Base-by-base conservation (phyloP, 2,329 filamentous ascomycete genomes). In the Pseudocercospora fijiensis region DNA sequence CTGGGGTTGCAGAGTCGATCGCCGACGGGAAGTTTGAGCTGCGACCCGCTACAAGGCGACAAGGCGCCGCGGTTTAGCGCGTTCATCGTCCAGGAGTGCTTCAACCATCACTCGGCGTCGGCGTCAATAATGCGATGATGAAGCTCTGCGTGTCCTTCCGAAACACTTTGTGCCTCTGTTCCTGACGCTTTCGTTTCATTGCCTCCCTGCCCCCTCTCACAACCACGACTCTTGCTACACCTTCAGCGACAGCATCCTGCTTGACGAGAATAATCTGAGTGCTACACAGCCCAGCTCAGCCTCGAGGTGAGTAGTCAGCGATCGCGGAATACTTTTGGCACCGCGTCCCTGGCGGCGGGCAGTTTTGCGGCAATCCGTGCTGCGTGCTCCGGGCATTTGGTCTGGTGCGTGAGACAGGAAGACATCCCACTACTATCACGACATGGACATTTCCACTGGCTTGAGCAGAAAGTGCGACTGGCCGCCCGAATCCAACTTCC, bases 1-100 rank as follows among this genome's bases (percentile, higher is more conserved):
- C 57, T 64, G 62, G 58, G 62, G 62, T 57, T 58, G 62, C 56
- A 58, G 27, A 47, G 58, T 49, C 41, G 65, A 65, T 60, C 62
- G 59, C 56, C 60, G 62, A 57, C 56, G 59, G 62, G 65, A 65
- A 65, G 62, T 55, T 58, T 58, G 55, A 51, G 62, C 62, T 51
- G 57, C 58, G 47, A 59, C 62, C 62, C 59, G 62, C 57, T 11
- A 28, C 51, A 33, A 20, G 27, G 52, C 53, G 53, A 28, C 51
- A 33, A 20, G 27, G 52, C 53, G 53, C 49, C 49, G 49, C 49
- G 49, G 45, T 56, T 49, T 63, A 55, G 24, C 51, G 49, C 22
- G 59, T 57, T 56, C 43, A 57, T 55, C 60, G 60, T 49, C 45
- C 47, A 61, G 59, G 49, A 57, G 58, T 57, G 52, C 62, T 64